A percentile compares a stretch with the other conserved stretches of the same genome.
These are phyloP conservation scores for Leptoxyphium fumago DNA, from an alignment of 2,329 filamentous ascomycete genomes.

Conservation along the genomic window DNA sequence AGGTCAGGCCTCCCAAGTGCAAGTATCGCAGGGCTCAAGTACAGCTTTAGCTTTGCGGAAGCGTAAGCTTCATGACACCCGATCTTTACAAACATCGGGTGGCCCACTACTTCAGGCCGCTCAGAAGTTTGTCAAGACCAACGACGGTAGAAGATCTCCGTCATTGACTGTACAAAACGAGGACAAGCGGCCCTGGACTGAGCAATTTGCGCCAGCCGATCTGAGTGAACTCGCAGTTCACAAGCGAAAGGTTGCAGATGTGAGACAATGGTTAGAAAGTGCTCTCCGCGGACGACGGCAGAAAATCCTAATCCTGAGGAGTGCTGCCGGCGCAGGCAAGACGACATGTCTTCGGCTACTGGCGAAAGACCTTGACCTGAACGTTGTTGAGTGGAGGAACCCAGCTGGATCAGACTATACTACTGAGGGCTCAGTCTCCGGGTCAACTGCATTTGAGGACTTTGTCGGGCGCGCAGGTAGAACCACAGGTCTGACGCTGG, in stretches of 20 bases:
- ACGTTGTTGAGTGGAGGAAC: slow-evolving; percentile 84
- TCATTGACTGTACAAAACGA: slow-evolving; percentile 21
- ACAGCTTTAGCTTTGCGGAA: slow-evolving; percentile 20
- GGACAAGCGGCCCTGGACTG: slow-evolving; percentile 69
- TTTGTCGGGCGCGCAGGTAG: slow-evolving; percentile 72
- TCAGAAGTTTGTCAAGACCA: slow-evolving; percentile 31
- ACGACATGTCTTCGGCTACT: slow-evolving; percentile 73
- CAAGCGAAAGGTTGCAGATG: slow-evolving; percentile 83
- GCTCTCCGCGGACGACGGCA: slow-evolving; percentile 44
- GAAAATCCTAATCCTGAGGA: slow-evolving; percentile 52
- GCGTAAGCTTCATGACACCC: slow-evolving; percentile 14
- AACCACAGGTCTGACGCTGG: slow-evolving; percentile 55
- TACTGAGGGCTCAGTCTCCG: slow-evolving; percentile 50
- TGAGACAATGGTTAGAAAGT: slow-evolving; percentile 66
- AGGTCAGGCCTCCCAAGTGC: slow-evolving; percentile 7
- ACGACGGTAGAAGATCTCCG: slow-evolving; percentile 19
- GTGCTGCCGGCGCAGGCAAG: slow-evolving; percentile 82
- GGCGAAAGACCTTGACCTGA: slow-evolving; percentile 58
- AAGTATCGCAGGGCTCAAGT: slow-evolving; percentile 18
- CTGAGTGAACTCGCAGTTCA: slow-evolving; percentile 83
- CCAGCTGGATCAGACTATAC: slow-evolving; percentile 49
- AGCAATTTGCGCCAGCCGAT: slow-evolving; percentile 60
- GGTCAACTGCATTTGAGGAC: slow-evolving; percentile 75
- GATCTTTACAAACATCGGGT: not conserved
- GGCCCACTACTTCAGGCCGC: slow-evolving; percentile 14